Percentiles rank a stretch among this genome's conserved stretches.
Evolutionary conservation across 2,329 filamentous ascomycete species (phyloP).

Genomic region (Claviceps spartinae): DNA sequence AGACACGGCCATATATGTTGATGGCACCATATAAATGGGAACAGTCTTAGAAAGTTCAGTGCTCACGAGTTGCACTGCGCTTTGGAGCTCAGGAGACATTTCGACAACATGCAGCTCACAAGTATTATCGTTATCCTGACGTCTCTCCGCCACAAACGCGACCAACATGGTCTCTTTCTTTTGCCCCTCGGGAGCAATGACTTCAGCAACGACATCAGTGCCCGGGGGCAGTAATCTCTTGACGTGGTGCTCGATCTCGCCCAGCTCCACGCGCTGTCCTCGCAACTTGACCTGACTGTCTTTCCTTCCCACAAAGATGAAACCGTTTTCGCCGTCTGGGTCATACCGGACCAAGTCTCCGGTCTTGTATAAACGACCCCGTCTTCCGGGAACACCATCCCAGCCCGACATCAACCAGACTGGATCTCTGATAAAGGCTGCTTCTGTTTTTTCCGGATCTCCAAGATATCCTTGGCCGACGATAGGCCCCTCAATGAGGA

Average conservation of each 20-base stretch:
- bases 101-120: background rate
- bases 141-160: slow-evolving; percentile 1
- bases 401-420: slow-evolving; percentile 11
- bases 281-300: slow-evolving; percentile 42
- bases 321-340: slow-evolving; percentile 11
- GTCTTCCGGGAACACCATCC: background rate
- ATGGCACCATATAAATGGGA: slow-evolving; percentile 1
- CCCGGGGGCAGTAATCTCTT: background rate
- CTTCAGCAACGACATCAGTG: slow-evolving; percentile 1
- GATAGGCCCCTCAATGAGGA: slow-evolving; percentile 27
- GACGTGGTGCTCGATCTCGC: slow-evolving; percentile 10
- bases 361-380: slow-evolving; percentile 28
- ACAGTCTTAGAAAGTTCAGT: background rate
- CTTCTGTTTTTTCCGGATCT: slow-evolving; percentile 30
- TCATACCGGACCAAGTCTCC: slow-evolving; percentile 32
- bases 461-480: slow-evolving; percentile 37
- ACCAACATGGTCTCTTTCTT: background rate
- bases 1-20: background rate
- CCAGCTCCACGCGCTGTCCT: slow-evolving; percentile 38
- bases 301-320: slow-evolving; percentile 34
- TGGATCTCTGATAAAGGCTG: slow-evolving; percentile 28
- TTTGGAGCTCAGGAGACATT: background rate
- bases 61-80: background rate
- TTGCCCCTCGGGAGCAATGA: background rate
- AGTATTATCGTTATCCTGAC: background rate